Percentiles rank a stretch among this genome's conserved stretches.
Conservation (phyloP, 192 early-diverging fungal genomes). For the Gigaspora rosea region DNA sequence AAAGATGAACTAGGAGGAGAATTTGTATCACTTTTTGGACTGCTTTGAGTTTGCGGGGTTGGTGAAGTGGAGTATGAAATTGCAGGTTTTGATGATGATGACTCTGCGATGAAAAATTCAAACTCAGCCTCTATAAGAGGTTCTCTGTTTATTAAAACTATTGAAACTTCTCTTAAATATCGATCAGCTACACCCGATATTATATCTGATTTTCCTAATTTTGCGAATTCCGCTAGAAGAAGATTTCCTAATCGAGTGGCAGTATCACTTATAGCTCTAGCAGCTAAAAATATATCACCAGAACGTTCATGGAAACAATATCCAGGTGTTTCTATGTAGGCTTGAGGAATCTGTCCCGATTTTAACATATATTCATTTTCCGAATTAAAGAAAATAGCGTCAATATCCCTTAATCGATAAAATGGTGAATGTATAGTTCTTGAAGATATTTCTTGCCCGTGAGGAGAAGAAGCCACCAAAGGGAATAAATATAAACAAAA, state of each 20-base stretch:
- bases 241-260: slow-evolving; percentile 33
- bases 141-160: not conserved
- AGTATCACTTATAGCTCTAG: slow-evolving; percentile 34
- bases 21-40: not conserved
- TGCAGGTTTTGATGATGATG: slow-evolving; percentile 31
- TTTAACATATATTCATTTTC: slow-evolving; percentile 8
- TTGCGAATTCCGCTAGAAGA: slow-evolving; percentile 38
- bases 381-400: slow-evolving; percentile 32
- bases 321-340: slow-evolving; percentile 31
- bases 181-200: slow-evolving; percentile 31
- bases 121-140: slow-evolving; percentile 1
- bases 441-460: not conserved
- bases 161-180: slow-evolving; percentile 28
- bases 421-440: slow-evolving; percentile 18
- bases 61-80: slow-evolving; percentile 18
- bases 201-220: slow-evolving; percentile 32
- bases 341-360: slow-evolving; percentile 28
- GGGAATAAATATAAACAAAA: slow-evolving; percentile 35
- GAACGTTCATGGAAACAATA: slow-evolving; percentile 34
- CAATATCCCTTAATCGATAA: slow-evolving; percentile 33
- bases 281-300: slow-evolving; percentile 39
- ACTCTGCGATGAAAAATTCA: slow-evolving; percentile 11
- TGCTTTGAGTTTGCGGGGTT: not conserved
- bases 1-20: not conserved
- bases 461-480: not conserved